Base-by-base conservation (phyloP, 345 rosid species). In the Bruguiera parviflora region DNA sequence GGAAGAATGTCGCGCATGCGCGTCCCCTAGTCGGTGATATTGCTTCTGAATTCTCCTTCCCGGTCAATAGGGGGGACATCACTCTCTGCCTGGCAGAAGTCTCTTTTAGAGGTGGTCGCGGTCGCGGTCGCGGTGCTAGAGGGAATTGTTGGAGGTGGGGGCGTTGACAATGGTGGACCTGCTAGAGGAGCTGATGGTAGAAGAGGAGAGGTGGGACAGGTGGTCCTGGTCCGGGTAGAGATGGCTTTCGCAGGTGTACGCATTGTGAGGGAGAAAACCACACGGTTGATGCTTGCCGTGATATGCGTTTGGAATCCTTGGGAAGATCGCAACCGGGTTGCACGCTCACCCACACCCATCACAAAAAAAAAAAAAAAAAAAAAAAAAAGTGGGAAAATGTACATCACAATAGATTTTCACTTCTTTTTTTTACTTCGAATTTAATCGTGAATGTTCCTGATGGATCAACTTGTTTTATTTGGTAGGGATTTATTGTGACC, bases 191-290 rank as follows among this genome's bases (percentile, higher is more conserved):
- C 28, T 15, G 4, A 56, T 56, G 29, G 18, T 56, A 25, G 59
- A 11, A 24, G 28, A 24, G 28, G 29, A 21, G 5, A 21, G 5
- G 11, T 27, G 16, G 59, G 28, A 24, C 6, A 21, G 27, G 58
- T 21, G 58, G 28, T 18, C 11, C 27, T n/a, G 58, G 58, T 56
- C 58, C 4, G n/a, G 58, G 58, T n/a, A 53, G 58, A 53, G 58
- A 24, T 8, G 58, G 25, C 24, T n/a, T 53, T 24, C 59, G 18
- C 25, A 24, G 3, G 29, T 56, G 59, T 27, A 56, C 18, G 1
- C 29, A 24, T 10, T 56, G 59, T 24, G 59, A 29, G 16, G 59
- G 59, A 24, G 59, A 56, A 56, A 56, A 56, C 59, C 59, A 56
- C 59, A 56, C 59, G 0, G 31, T 56, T 56, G 59, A 56, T 10